phyloP scores from a whole-genome alignment of 192 early-diverging fungal species.

The Geranomyces variabilis region DNA sequence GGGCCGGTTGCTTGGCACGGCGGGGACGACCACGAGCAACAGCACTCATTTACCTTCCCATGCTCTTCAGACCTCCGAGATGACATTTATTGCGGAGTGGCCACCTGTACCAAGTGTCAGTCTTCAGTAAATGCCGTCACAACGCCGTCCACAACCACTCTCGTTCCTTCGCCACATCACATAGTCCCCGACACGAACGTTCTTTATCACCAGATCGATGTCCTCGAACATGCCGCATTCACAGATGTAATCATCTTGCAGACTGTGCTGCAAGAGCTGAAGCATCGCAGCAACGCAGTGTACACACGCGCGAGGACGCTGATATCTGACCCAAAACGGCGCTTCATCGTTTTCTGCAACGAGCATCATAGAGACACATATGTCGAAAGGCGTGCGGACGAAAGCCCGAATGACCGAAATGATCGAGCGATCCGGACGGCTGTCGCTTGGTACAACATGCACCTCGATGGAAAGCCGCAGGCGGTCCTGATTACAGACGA shows the following conservation, averaged over 20 bases:
- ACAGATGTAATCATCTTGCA: slow-evolving; percentile 90
- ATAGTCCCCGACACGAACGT: slow-evolving; percentile 97
- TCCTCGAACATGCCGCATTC: slow-evolving; percentile 87
- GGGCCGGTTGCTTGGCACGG: no score
- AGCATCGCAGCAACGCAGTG: slow-evolving; percentile 76
- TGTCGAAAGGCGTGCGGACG: slow-evolving; percentile 76
- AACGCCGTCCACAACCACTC: slow-evolving; percentile 53
- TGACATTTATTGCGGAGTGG: slow-evolving; percentile 85
- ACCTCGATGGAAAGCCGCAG: slow-evolving; percentile 50
- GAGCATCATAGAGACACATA: slow-evolving; percentile 91
- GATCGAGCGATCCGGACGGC: slow-evolving; percentile 92
- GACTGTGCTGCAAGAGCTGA: slow-evolving; percentile 92
- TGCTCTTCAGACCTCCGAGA: slow-evolving; percentile 73
- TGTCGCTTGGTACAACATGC: slow-evolving; percentile 80
- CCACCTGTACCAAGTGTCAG: slow-evolving; percentile 53
- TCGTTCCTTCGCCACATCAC: slow-evolving; percentile 61
- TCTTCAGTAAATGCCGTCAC: slow-evolving; percentile 40
- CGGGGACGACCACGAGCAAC: no score
- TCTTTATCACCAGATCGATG: slow-evolving; percentile 77
- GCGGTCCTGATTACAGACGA: slow-evolving; percentile 85
- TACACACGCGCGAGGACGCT: slow-evolving; percentile 80
- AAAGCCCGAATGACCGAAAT: slow-evolving; percentile 94
- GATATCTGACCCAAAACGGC: slow-evolving; percentile 69
- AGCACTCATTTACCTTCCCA: not conserved
- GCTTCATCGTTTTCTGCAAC: slow-evolving; percentile 94